These are phyloP conservation scores for Cystobasidium onofrii DNA, from an alignment of 768 basidiomycete species.

Conservation along the genomic window DNA sequence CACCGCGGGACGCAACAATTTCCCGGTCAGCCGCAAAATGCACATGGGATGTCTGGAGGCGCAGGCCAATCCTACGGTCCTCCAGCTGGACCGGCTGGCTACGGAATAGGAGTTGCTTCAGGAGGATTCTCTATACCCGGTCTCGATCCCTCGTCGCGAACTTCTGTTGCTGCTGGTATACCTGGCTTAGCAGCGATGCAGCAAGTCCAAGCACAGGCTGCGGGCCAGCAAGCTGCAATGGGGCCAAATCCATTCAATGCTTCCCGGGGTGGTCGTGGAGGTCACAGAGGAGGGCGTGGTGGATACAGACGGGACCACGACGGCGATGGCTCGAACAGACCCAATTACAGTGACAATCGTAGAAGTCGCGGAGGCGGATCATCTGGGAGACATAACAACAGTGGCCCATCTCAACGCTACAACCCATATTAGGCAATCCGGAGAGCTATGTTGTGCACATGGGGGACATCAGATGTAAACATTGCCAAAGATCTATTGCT, in stretches of 20 bases:
- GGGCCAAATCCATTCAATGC: background rate
- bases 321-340: no score
- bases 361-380: background rate
- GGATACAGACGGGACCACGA: background rate
- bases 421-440: slow-evolving; percentile 49
- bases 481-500: no score
- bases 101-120: background rate
- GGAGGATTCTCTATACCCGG: slow-evolving; percentile 11
- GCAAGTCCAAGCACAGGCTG: slow-evolving; percentile 8
- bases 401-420: background rate
- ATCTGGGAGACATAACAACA: background rate
- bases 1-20: background rate
- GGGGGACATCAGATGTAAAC: no score
- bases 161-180: background rate
- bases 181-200: slow-evolving; percentile 22
- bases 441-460: background rate
- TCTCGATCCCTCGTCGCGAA: background rate
- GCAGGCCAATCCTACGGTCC: background rate
- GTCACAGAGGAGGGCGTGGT: background rate
- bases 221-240: background rate
- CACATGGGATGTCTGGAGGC: background rate
- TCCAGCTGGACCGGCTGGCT: no score
- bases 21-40: background rate
- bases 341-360: background rate
- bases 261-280: background rate